Conservation (phyloP, 2,329 filamentous ascomycete species). For the Scytalidium lignicola region DNA sequence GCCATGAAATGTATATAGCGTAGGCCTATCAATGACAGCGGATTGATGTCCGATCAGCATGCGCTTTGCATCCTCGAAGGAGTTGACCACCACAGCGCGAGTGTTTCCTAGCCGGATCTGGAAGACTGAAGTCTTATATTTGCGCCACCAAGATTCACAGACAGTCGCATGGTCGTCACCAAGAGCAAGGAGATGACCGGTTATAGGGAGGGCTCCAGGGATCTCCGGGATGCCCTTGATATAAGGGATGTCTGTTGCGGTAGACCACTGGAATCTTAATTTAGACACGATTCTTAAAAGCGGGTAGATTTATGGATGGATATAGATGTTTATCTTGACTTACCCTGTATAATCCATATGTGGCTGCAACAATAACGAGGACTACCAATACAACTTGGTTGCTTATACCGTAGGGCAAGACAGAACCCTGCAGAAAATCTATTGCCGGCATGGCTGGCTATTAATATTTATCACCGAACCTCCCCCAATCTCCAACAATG, state of each 20-base stretch:
- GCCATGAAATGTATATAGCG: conserved; percentile 48
- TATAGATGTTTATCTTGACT: too few species aligned
- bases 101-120: conserved; percentile 50
- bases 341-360: too few species aligned
- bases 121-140: conserved; percentile 40
- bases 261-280: too few species aligned
- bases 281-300: too few species aligned
- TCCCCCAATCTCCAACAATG: too few species aligned
- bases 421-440: too few species aligned
- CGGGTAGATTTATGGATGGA: too few species aligned
- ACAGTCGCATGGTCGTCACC: conserved; percentile 48
- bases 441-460: too few species aligned
- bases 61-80: conserved; percentile 45
- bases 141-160: conserved; percentile 45
- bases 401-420: too few species aligned
- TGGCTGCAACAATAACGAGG: too few species aligned
- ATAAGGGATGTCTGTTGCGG: conserved; percentile 43
- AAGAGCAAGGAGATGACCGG: conserved; percentile 44
- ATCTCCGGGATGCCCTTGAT: conserved; percentile 45
- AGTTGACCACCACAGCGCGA: conserved; percentile 46
- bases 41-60: conserved; percentile 45
- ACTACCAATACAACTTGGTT: too few species aligned
- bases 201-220: conserved; percentile 43
- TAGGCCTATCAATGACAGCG: conserved; percentile 45
- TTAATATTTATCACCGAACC: too few species aligned